A percentile compares a stretch with the other conserved stretches of the same genome.
Evolutionary conservation across 805 yeast species (phyloP).

Genomic region (Blastobotrys mokoenaii): DNA sequence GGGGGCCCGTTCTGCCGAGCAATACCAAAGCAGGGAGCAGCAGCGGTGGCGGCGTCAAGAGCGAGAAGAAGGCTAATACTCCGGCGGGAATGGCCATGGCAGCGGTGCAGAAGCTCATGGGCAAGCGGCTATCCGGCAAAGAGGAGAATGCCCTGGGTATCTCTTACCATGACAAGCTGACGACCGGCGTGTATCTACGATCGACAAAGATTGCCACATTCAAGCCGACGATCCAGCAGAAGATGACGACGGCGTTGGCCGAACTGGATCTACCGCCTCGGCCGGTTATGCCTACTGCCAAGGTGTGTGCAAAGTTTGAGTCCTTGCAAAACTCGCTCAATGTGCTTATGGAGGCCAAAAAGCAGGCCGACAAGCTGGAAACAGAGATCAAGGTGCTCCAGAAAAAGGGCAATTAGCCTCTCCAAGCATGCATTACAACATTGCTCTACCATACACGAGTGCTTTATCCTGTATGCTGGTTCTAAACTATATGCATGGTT

Average conservation of each 20-base stretch:
- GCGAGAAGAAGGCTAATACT: conserved; percentile 2
- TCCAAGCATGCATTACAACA: no score
- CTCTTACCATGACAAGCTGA: conserved; percentile 47
- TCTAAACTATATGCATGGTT: no score
- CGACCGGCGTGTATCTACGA: conserved; percentile 75
- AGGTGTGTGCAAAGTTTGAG: conserved; percentile 70
- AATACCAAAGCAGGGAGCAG: neutral
- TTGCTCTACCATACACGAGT: no score
- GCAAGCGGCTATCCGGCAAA: conserved; percentile 54
- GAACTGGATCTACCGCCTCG: conserved; percentile 74
- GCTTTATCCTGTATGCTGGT: no score
- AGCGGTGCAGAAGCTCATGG: conserved; percentile 26
- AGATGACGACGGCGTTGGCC: conserved; percentile 51
- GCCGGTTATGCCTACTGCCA: conserved; percentile 83
- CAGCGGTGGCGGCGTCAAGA: neutral
- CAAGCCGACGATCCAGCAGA: conserved; percentile 67
- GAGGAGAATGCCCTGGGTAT: conserved; percentile 85
- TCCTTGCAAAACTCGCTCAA: conserved; percentile 60
- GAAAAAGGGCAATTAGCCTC: neutral
- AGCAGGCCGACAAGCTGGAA: conserved; percentile 78
- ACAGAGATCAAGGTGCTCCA: conserved; percentile 53
- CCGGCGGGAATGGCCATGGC: conserved; percentile 11
- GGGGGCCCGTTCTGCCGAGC: neutral
- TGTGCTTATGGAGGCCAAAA: conserved; percentile 71
- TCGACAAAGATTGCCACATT: conserved; percentile 70